Conservation (phyloP, 495 filamentous ascomycete species). For the Delitschia confertaspora region DNA sequence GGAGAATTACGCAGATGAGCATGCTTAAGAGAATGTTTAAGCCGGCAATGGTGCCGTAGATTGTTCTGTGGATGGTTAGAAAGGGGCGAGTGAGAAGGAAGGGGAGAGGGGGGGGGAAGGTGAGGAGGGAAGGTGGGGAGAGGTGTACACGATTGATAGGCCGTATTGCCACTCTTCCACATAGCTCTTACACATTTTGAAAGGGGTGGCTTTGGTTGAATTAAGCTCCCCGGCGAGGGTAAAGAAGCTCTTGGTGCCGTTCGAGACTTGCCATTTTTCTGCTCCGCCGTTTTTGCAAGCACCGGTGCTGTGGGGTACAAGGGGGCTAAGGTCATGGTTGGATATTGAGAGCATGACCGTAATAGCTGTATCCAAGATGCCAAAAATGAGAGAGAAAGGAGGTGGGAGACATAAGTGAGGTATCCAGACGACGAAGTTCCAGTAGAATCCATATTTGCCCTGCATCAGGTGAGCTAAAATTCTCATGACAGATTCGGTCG, state of each 20-base stretch:
- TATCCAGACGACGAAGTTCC: slow-evolving; percentile 21
- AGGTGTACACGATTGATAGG: slow-evolving; percentile 8
- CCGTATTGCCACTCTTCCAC: slow-evolving; percentile 24
- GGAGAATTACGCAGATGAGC: neutral
- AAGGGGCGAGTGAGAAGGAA: too few relatives aligned
- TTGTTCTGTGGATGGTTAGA: neutral
- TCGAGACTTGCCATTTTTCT: slow-evolving; percentile 13
- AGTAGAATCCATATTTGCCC: slow-evolving; percentile 19
- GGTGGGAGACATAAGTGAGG: slow-evolving; percentile 9
- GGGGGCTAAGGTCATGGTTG: neutral
- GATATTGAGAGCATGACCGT: slow-evolving; percentile 3
- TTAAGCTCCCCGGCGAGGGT: slow-evolving; percentile 15
- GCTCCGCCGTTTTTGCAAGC: slow-evolving; percentile 1
- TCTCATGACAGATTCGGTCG: neutral
- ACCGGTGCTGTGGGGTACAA: slow-evolving; percentile 7
- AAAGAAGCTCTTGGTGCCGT: slow-evolving; percentile 21
- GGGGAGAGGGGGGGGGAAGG: too few relatives aligned
- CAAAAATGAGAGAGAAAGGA: slow-evolving; percentile 11
- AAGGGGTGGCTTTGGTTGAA: slow-evolving; percentile 4
- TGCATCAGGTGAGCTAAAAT: neutral
- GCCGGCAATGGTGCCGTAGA: slow-evolving; percentile 13
- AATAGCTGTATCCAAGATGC: slow-evolving; percentile 8
- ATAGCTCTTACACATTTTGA: slow-evolving; percentile 18
- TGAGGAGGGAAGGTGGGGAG: too few relatives aligned
- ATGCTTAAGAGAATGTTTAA: slow-evolving; percentile 9